Evolutionary conservation across 768 basidiomycete species (phyloP), one percentile per base, ranked within the genome.

Genomic region (Tylopilus subfusipes): DNA sequence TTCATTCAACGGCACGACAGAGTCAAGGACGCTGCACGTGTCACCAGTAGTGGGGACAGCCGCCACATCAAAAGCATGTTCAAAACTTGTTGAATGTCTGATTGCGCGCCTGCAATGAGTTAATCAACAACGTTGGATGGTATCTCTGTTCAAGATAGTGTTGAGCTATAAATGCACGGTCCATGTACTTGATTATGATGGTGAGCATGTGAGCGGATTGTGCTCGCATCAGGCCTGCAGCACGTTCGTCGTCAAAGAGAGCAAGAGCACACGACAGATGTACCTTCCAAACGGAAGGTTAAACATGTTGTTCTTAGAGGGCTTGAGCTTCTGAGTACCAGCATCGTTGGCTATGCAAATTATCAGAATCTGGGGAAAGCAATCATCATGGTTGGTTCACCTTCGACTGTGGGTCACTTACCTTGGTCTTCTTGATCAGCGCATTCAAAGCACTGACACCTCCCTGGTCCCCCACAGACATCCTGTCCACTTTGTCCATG

Each of bases 401-500:
- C 18, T 14, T 29, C 29, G 6, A 30, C 1, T 16, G 2, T 19
- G 31, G 9, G 2, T 4, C 2, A 48, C 71, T 22, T 38, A 90
- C 93, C 77, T 88, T 92, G 19, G 89, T 88, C 77, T 96, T 98
- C 75, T 88, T 93, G 62, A 99, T 96, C 56, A 99, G 66, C 0
- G 85, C 85, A 54, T 93, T 93, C 61, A 99, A 68, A 7, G 97
- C 97, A 22, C 93, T 95, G 2, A 98, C 91, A 51, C 97, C 97
- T 16, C 97, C 97, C 42, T 97, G 81, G 71, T 99, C 97, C 16
- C 97, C 97, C 4, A 90, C 90, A 5, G 93, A 96, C 95, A 98
- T 99, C 2, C 97, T 97, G 60, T 99, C 97, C 3, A 98, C 96
- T 68, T 99, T 97, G 64, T 99, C 97, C 96, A 99, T 98, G 67